A percentile compares a stretch with the other conserved stretches of the same genome.
Conservation (phyloP, 768 basidiomycete genomes). For the Kwoniella botswanensis region DNA sequence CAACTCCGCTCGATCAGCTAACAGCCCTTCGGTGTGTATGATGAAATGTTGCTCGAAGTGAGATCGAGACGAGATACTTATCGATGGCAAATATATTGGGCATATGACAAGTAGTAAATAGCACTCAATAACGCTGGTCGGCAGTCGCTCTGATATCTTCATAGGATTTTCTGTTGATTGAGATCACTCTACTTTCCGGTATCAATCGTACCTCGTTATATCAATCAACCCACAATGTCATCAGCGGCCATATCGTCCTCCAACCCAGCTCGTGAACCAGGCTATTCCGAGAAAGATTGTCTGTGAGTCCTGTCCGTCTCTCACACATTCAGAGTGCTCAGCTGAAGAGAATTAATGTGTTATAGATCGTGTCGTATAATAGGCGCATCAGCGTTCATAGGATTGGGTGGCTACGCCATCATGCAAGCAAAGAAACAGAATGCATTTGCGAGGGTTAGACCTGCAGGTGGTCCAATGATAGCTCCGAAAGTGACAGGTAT, state of each 20-base stretch:
- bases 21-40: no score
- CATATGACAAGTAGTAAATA: no score
- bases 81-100: no score
- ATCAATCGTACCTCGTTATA: no score
- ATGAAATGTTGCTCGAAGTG: no score
- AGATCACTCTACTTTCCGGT: no score
- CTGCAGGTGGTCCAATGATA: conserved; percentile 31
- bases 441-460: conserved; percentile 36
- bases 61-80: no score
- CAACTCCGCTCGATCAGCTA: no score
- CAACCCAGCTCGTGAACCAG: conserved; percentile 7
- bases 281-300: conserved; percentile 15
- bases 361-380: conserved; percentile 45
- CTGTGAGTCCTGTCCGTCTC: conserved; percentile 6
- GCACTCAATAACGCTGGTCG: no score
- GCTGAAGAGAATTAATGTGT: background rate
- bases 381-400: conserved; percentile 46
- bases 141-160: no score
- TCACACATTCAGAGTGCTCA: no score
- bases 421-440: conserved; percentile 41
- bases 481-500: conserved; percentile 39
- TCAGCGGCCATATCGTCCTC: conserved; percentile 15
- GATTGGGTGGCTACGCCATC: conserved; percentile 49
- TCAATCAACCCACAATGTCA: conserved; percentile 8
- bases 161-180: no score